These are phyloP conservation scores for Phytophthora lateralis DNA, from an alignment of 352 stramenopile species.

Conservation along the genomic window DNA sequence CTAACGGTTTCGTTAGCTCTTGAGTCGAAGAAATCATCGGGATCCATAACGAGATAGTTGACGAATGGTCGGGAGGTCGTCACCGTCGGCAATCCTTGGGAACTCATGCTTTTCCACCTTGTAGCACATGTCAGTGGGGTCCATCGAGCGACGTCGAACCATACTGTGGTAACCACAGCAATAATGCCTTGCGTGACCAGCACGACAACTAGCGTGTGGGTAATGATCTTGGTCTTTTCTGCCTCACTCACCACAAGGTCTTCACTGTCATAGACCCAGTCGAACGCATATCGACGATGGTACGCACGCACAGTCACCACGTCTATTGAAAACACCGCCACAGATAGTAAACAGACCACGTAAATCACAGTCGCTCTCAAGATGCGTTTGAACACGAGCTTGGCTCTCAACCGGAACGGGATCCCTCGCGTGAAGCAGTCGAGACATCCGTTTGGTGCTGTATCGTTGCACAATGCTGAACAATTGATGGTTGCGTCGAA, in stretches of 20 bases:
- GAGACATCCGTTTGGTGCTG: slow-evolving; percentile 32
- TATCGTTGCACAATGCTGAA: slow-evolving; percentile 33
- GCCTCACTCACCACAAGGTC: slow-evolving; percentile 1
- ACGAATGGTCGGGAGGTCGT: slow-evolving; percentile 8
- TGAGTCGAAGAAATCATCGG: slow-evolving; percentile 21
- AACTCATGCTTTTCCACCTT: slow-evolving; percentile 3
- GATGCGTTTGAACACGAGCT: slow-evolving; percentile 34
- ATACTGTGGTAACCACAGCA: slow-evolving; percentile 18
- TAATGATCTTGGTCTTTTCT: slow-evolving; percentile 9
- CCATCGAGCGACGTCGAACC: slow-evolving; percentile 38
- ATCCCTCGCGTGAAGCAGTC: slow-evolving; percentile 38
- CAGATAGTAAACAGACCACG: slow-evolving; percentile 20
- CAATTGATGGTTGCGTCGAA: slow-evolving; percentile 36
- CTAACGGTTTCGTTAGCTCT: slow-evolving; percentile 16
- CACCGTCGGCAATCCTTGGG: slow-evolving; percentile 4
- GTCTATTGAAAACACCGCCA: slow-evolving; percentile 27
- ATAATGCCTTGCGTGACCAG: slow-evolving; percentile 20
- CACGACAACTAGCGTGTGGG: slow-evolving; percentile 2
- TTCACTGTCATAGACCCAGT: slow-evolving; percentile 1
- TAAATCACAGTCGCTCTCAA: slow-evolving; percentile 17
- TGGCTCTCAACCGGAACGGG: slow-evolving; percentile 18
- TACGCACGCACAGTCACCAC: slow-evolving; percentile 27
- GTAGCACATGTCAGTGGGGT: slow-evolving; percentile 14
- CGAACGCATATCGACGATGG: slow-evolving; percentile 21
- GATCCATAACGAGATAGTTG: slow-evolving; percentile 35